phyloP scores from a whole-genome alignment of 2,329 filamentous ascomycete species.

The Paecilomyces formosus region DNA sequence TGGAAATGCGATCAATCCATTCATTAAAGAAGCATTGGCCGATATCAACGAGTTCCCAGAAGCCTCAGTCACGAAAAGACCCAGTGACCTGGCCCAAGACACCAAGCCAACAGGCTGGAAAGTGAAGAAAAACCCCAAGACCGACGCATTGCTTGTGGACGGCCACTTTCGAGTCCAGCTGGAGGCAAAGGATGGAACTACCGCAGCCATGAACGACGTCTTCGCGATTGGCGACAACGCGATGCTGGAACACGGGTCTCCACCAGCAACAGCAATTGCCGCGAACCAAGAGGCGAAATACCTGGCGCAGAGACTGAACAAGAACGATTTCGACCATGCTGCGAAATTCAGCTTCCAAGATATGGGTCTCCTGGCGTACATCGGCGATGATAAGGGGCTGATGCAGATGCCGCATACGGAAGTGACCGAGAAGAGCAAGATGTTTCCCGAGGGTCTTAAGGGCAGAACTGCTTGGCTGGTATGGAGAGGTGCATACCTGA shows the following conservation, averaged over 20 bases:
- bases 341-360: conserved; percentile 43
- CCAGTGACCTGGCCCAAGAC: conserved; percentile 4
- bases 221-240: conserved; percentile 8
- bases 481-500: conserved; percentile 23
- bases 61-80: conserved; percentile 7
- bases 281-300: conserved; percentile 46
- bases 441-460: conserved; percentile 15
- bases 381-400: conserved; percentile 45
- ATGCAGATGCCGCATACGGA: conserved; percentile 31
- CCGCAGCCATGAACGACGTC: conserved; percentile 1
- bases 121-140: conserved; percentile 33
- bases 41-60: conserved; percentile 7
- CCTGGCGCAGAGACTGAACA: conserved; percentile 45
- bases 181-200: conserved; percentile 15
- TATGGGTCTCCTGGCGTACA: conserved; percentile 47
- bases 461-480: conserved; percentile 20
- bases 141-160: conserved; percentile 39
- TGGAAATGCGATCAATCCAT: conserved; percentile 50
- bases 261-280: conserved; percentile 46
- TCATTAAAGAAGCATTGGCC: conserved; percentile 39
- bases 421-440: conserved; percentile 4
- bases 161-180: conserved; percentile 42
- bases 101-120: conserved; percentile 27
- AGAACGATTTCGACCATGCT: conserved; percentile 20
- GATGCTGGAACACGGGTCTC: conserved; percentile 36